Evolutionary conservation across 331 rosid species (phyloP), one percentile per base, ranked within the genome.

Genomic region (Ulmus americana): DNA sequence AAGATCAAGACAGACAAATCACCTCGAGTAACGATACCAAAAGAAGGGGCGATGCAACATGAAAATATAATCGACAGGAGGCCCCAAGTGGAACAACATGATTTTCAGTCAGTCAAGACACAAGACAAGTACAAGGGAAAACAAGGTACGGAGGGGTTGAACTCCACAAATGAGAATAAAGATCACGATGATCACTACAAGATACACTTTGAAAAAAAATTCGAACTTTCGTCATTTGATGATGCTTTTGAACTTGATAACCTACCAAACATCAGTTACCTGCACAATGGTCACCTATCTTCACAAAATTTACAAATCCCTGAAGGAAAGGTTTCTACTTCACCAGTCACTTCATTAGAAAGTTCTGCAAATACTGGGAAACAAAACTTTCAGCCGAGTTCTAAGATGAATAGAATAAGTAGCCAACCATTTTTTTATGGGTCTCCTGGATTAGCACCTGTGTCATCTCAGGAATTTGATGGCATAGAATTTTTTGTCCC

Each of bases 221-320:
- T 46, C 63, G 85, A 79, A 58, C 70, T 45, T 39, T 38, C 69
- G 50, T 74, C 83, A 39, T 67, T 44, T 65, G 70, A 56, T 49
- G 74, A 61, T 65, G 52, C 45, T 64, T 45, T 10, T 14, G 78
- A 79, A 20, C 20, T 58, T 55, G 74, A 69, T 55, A 71, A 84
- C 50, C 38, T 70, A 14, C 81, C 67, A 41, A 35, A 74, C 68
- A 68, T 72, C 46, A 75, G 80, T 75, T 70, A 66, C 70, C 79
- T 59, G 56, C 79, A 67, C 8, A 73, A 76, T 71, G 68, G 45
- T 67, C 47, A 51, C 70, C 65, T 64, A 49, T 79, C 81, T 63
- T 80, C 82, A 38, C 67, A 77, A 61, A 81, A 80, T 51, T 63
- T 67, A 64, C 77, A 78, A 59, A 69, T 47, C 62, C 60, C 67